Conservation (phyloP, 495 filamentous ascomycete genomes). For the Schizothecium vesticola region DNA sequence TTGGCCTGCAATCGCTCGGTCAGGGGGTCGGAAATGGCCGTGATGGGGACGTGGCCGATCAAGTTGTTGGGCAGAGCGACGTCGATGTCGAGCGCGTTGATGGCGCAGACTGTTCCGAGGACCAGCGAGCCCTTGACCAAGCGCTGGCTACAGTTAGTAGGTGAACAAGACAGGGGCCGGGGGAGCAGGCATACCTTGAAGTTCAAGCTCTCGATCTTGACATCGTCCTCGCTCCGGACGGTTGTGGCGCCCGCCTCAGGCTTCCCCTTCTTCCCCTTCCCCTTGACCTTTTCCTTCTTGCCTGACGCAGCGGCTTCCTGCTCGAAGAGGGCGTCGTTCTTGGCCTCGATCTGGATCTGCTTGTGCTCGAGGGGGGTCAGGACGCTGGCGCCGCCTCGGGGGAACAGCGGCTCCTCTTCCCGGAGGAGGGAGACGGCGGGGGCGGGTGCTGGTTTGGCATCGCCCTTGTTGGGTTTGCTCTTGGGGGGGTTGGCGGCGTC, state of each 20-base stretch:
- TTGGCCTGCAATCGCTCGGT: conserved; percentile 58
- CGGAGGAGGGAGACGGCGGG: conserved; percentile 37
- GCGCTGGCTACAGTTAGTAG: conserved; percentile 54
- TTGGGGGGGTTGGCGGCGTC: conserved; percentile 14
- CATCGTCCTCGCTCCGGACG: conserved; percentile 48
- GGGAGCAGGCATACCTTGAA: conserved; percentile 62
- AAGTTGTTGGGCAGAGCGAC: conserved; percentile 89
- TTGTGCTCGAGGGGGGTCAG: conserved; percentile 92
- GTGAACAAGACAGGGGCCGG: neutral
- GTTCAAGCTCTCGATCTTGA: conserved; percentile 79
- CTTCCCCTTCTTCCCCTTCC: conserved; percentile 49
- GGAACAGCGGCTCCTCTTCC: conserved; percentile 83
- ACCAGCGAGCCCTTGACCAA: conserved; percentile 78
- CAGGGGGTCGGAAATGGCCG: conserved; percentile 68
- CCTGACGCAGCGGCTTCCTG: conserved; percentile 50
- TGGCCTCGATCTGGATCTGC: conserved; percentile 92
- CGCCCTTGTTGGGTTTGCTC: neutral
- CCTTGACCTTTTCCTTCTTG: conserved; percentile 41
- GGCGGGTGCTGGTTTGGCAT: conserved; percentile 22
- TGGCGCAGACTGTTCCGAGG: conserved; percentile 77
- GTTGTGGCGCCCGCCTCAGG: conserved; percentile 51
- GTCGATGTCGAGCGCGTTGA: conserved; percentile 70
- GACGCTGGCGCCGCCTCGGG: conserved; percentile 84
- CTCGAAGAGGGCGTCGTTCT: conserved; percentile 89
- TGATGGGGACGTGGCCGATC: conserved; percentile 81